These are phyloP conservation scores for Monosporascus sp. DNA, from an alignment of 2,329 filamentous ascomycete genomes.

Conservation along the genomic window DNA sequence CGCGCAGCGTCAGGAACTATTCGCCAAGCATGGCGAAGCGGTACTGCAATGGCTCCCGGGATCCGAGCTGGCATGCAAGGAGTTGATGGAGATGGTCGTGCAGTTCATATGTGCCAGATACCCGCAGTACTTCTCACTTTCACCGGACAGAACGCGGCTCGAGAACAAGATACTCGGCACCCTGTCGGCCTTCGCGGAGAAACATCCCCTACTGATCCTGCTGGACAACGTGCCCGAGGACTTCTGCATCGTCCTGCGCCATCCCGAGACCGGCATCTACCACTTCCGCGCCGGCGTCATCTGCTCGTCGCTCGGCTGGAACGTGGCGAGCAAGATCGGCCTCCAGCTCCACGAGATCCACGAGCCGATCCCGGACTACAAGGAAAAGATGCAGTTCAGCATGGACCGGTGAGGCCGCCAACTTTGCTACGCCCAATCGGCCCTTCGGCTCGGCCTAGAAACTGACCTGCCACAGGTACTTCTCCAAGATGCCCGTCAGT, in stretches of 20 bases:
- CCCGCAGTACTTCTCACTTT: constrained; percentile 65
- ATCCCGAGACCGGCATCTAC: constrained; percentile 67
- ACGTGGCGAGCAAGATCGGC: constrained; percentile 68
- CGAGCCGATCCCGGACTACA: constrained; percentile 70
- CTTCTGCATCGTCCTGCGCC: constrained; percentile 70
- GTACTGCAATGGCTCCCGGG: constrained; percentile 68
- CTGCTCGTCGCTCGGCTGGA: constrained; percentile 79
- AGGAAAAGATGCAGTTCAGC: constrained; percentile 80
- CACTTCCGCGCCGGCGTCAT: constrained; percentile 70
- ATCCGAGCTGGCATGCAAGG: constrained; percentile 73
- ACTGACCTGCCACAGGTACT: constrained; percentile 51
- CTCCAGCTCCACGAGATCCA: constrained; percentile 68
- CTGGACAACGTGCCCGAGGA: constrained; percentile 80
- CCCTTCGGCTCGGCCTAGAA: background rate
- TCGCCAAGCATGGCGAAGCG: constrained; percentile 53
- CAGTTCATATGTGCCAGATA: constrained; percentile 77
- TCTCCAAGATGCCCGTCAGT: constrained; percentile 69
- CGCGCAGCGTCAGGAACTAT: constrained; percentile 61
- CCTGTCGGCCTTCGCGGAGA: constrained; percentile 52
- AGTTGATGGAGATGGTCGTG: constrained; percentile 80
- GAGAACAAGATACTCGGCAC: constrained; percentile 64
- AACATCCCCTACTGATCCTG: constrained; percentile 63
- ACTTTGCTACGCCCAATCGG: background rate
- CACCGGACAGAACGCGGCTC: constrained; percentile 49
- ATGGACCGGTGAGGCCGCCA: constrained; percentile 64